phyloP scores from a whole-genome alignment of 192 early-diverging fungal species.

The Backusella tarrabulga region DNA sequence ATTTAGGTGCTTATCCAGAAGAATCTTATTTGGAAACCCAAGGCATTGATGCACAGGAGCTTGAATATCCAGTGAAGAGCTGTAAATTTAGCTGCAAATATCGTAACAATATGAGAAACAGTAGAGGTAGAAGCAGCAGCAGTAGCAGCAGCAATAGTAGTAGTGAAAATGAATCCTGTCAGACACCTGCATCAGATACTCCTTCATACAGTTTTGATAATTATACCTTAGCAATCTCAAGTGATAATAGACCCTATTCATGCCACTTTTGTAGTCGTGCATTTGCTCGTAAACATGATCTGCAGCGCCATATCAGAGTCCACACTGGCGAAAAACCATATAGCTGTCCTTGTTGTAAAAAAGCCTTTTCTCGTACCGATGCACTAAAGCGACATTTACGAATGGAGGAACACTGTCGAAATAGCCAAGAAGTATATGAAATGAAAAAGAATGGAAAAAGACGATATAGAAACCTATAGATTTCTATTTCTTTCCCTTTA shows the following conservation, averaged over 20 bases:
- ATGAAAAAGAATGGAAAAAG: slow-evolving; percentile 4
- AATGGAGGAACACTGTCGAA: neutral
- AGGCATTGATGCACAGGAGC: neutral
- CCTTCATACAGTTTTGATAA: slow-evolving; percentile 8
- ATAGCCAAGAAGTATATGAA: neutral
- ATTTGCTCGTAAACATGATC: slow-evolving; percentile 16
- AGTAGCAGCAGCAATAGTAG: neutral
- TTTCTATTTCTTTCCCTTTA: neutral
- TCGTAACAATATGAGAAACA: neutral
- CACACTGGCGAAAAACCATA: slow-evolving; percentile 20
- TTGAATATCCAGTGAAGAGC: neutral
- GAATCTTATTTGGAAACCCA: neutral
- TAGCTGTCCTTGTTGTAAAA: slow-evolving; percentile 18
- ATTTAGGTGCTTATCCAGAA: neutral
- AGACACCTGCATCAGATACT: slow-evolving; percentile 6
- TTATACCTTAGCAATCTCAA: slow-evolving; percentile 2
- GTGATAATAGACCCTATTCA: neutral
- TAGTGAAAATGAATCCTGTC: slow-evolving; percentile 2
- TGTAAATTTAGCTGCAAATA: neutral
- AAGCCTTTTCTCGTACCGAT: slow-evolving; percentile 14
- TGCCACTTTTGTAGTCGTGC: slow-evolving; percentile 12
- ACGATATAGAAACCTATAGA: slow-evolving; percentile 3
- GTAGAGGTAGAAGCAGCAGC: neutral
- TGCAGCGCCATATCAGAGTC: slow-evolving; percentile 3
- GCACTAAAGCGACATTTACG: slow-evolving; percentile 13